Evolutionary conservation across 2,329 filamentous ascomycete species (phyloP), one percentile per base, ranked within the genome.

Genomic region (Paecilomyces niveus): DNA sequence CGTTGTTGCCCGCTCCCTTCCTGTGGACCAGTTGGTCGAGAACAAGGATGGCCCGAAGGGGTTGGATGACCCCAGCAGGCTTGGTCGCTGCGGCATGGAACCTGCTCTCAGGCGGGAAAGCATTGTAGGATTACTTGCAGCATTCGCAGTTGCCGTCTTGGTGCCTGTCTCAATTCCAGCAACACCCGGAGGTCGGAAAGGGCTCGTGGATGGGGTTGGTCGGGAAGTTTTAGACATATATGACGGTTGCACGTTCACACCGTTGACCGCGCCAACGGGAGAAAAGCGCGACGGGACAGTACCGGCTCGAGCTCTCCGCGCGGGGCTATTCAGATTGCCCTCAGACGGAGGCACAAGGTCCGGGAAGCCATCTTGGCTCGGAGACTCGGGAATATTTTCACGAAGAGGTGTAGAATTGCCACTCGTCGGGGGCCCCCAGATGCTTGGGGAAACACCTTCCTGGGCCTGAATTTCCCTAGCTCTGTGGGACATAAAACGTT

Each of bases 381-480:
- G 94, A 35, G 93, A 97, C 77, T 99, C 94, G 63, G 93, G 92
- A 61, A 99, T 97, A 64, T 93, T 97, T 79, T 97, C 94, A 70
- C 94, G 90, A 55, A 99, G 84, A 66, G 94, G 94, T 50, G 93
- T 97, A 21, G 93, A 97, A 75, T 96, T 93, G 64, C 93, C 94
- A 73, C 93, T 97, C 58, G 93, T 96, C 54, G 94, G 93, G 64
- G 94, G 93, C 10, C 94, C 92, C 94, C 94, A 97, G 51, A 89
- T 88, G 70, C 87, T 74, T 84, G 82, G 70, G 81, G 87, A 72
- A 80, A 96, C 82, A 55, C 92, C 92, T 83, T 97, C 93, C 78
- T 97, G 92, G 57, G 92, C 92, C 79, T 97, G 93, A 62, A 97
- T 97, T 76, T 99, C 94, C 74, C 94, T 85, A 65, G 94, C 92